Evolutionary conservation across 2,329 filamentous ascomycete species (phyloP), one percentile per base, ranked within the genome.

Genomic region (Parastagonospora avenae): DNA sequence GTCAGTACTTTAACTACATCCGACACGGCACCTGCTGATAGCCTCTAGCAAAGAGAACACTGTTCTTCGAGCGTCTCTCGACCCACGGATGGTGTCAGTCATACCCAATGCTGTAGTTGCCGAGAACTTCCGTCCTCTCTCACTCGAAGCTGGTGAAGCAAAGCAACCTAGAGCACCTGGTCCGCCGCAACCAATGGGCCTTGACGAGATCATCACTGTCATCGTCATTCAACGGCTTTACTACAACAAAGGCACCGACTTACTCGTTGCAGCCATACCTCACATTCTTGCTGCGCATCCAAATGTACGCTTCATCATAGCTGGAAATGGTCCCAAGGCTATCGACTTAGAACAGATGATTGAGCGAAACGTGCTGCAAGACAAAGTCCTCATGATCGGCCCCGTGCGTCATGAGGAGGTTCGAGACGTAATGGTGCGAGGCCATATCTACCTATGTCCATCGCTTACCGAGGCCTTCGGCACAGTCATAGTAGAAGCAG

Each of bases 281-380:
- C 87, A 92, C 41, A 96, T 99, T 46, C 83, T 97, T 27, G 89
- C 91, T 42, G 85, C 87, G 11, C 90, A 99, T 70, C 89, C 91
- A 1, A 95, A 97, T 70, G 94, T 96, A 1, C 90, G 92, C 50
- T 99, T 99, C 75, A 91, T 99, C 67, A 97, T 99, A 61, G 94
- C 91, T 27, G 95, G 95, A 3, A 95, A 91, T 0, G 94, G 94
- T 0, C 94, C 94, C 4, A 97, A 99, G 74, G 91, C 93, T 15
- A 99, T 99, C 59, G 94, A 99, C 67, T 81, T 99, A 1, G 94
- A 99, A 74, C 95, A 99, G 69, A 99, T 97, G 89, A 86, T 99
- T 35, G 94, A 99, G 77, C 88, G 92, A 55, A 93, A 95, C 63
- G 91, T 96, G 4, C 80, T 97, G 8, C 93, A 97, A 71, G 92